Evolutionary conservation across 2,329 filamentous ascomycete genomes (phyloP).

Genomic region (Ophiostoma angusticollis): DNA sequence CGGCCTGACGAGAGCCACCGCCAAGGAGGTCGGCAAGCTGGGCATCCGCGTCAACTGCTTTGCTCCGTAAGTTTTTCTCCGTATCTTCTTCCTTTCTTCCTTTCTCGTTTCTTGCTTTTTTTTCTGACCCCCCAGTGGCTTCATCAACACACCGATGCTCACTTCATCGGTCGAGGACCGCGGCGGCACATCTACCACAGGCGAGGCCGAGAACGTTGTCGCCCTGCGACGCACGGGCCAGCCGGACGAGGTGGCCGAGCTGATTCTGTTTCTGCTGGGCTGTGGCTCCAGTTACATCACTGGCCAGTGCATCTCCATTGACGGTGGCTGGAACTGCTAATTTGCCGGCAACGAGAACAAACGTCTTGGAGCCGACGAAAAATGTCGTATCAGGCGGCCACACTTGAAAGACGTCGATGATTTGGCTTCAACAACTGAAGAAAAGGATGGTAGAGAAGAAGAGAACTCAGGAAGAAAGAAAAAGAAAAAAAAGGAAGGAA

Average conservation of each 20-base stretch:
- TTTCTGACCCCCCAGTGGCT: slow-evolving; percentile 1
- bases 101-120: background rate
- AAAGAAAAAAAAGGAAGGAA: background rate
- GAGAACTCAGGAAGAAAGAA: too few relatives aligned
- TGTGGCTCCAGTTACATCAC: slow-evolving; percentile 7
- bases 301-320: slow-evolving; percentile 10
- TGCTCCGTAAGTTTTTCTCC: slow-evolving; percentile 5
- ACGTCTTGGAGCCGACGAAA: too few relatives aligned
- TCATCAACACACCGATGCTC: slow-evolving; percentile 11
- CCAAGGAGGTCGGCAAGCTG: slow-evolving; percentile 27
- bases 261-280: slow-evolving; percentile 29
- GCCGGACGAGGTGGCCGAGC: slow-evolving; percentile 36
- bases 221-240: slow-evolving; percentile 25
- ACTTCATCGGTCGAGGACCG: slow-evolving; percentile 1
- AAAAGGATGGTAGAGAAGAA: too few relatives aligned
- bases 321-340: slow-evolving; percentile 11
- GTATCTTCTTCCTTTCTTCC: background rate
- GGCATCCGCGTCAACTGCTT: slow-evolving; percentile 30
- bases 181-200: slow-evolving; percentile 19
- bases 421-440: too few relatives aligned
- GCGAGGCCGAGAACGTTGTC: slow-evolving; percentile 19
- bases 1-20: slow-evolving; percentile 24
- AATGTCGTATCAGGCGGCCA: too few relatives aligned
- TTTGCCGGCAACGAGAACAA: too few relatives aligned
- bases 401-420: too few relatives aligned